A percentile compares a stretch with the other conserved stretches of the same genome.
phyloP scores from a whole-genome alignment of 805 yeast species.

The Spathaspora arborariae region DNA sequence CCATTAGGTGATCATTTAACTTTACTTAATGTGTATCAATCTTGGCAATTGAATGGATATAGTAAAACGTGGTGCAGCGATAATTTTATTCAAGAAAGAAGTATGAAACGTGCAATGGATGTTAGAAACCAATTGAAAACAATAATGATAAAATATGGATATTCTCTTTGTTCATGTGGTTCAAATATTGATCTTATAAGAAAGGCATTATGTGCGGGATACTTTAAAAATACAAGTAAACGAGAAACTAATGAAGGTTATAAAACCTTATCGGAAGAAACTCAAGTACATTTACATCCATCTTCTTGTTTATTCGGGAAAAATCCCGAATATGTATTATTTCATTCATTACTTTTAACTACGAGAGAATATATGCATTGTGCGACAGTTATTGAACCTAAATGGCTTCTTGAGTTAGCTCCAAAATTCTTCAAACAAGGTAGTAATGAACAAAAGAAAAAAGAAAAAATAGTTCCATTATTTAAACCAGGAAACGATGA shows the following conservation, averaged over 20 bases:
- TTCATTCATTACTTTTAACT: conserved; percentile 78
- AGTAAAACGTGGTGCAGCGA: conserved; percentile 74
- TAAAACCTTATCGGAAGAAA: conserved; percentile 60
- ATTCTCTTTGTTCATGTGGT: conserved; percentile 48
- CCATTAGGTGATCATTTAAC: conserved; percentile 85
- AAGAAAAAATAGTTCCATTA: conserved; percentile 71
- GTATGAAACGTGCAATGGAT: conserved; percentile 73
- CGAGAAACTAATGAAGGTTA: conserved; percentile 54
- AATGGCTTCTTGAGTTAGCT: conserved; percentile 69
- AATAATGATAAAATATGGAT: conserved; percentile 49
- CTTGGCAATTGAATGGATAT: conserved; percentile 60
- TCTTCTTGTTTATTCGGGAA: conserved; percentile 65
- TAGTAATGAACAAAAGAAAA: conserved; percentile 52
- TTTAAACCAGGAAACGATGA: conserved; percentile 48
- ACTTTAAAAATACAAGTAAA: conserved; percentile 63
- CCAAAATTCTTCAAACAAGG: conserved; percentile 70
- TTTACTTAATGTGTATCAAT: conserved; percentile 68
- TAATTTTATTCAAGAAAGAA: conserved; percentile 76
- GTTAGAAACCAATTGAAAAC: conserved; percentile 67
- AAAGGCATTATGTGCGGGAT: conserved; percentile 63
- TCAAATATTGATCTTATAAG: conserved; percentile 55
- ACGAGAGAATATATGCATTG: conserved; percentile 91
- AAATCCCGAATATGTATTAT: conserved; percentile 74
- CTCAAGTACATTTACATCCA: conserved; percentile 82
- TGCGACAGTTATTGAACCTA: conserved; percentile 75